Base-by-base conservation (phyloP, 768 basidiomycete species). In the Leccinum subgranulosum region DNA sequence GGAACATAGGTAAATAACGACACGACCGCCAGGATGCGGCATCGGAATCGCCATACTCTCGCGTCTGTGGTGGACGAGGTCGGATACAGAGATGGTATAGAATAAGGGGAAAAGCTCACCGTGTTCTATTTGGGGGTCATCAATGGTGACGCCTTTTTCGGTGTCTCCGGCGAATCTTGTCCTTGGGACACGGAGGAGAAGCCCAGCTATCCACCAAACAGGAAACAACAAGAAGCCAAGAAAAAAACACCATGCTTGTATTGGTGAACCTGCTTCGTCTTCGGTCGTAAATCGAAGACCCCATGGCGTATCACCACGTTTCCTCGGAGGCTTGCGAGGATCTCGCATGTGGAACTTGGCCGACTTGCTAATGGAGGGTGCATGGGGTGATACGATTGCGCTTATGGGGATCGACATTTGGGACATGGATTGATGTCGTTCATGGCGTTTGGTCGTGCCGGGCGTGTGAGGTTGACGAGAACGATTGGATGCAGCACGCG, bases 221-320 rank as follows among this genome's bases (percentile, higher is more conserved):
- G 90, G 71, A 78, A 71, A 69, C 75, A 78, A 66, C 21, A 83
- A 56, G 60, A 91, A 90, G 14, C 88, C 90, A 55, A 86, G 55
- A 67, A 90, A 90, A 72, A 92, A 92, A 25, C 84, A 69, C 90
- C 90, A 91, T 12, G 87, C 86, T 59, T 90, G 88, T 25, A 84
- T 57, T 3, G 88, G 83, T 54, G 75, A 79, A 45, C 68, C 77
- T 14, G 69, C 73, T 64, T 76, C 76, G 54, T 84, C 84, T 31
- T 78, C 81, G n/a, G 79, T 79, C 47, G 80, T 77, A 52, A 84
- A 77, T 9, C 77, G 77, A 53, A 88, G 76, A 15, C 77, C 66
- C 90, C 87, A 91, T 7, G 81, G 77, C 2, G 89, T 90, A 52
- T 76, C 73, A 55, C 81, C 78, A 4, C 81, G 65, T 57, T 68